Evolutionary conservation across 2,329 filamentous ascomycete species (phyloP), one percentile per base, ranked within the genome.

Genomic region (Rutstroemia sp.): DNA sequence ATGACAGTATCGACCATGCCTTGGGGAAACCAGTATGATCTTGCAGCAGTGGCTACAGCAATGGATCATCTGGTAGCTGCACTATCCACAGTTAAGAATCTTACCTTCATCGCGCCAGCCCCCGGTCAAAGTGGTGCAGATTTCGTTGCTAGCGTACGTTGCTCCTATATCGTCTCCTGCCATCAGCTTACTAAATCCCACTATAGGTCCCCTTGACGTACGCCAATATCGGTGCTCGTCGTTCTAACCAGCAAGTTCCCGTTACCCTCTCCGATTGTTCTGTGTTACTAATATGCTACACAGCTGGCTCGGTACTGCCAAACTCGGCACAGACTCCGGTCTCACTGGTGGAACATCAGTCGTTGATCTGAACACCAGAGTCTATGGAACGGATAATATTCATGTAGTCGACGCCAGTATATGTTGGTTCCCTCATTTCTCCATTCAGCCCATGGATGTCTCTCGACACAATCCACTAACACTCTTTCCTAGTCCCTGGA

Each of bases 331-430:
- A 0, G 77, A 83, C 57, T 58, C 56, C 10, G 64, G 60, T 23
- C 42, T 63, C 5, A 78, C 81, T 49, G 72, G 72, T 48, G 82
- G 83, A 16, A 77, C 74, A 6, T 73, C 81, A 1, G 84, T 87
- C 2, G 83, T 87, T 1, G 84, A 87, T 62, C 67, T 75, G 10
- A 74, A 87, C 70, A 79, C 82, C 56, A 81, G 79, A 70, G 82
- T 87, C 5, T 87, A 81, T 64, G 84, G 83, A 39, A 87, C 80
- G 0, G 81, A 86, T 64, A 87, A 87, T 70, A 73, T 87, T 46
- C 86, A 83, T 64, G 79, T 87, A 14, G 81, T 88, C 4, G 85
- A 88, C 64, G 44, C 44, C 14, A 25, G 46, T 42, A 55, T 44
- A 27, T 50, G 37, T 37, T n/a, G 2, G 6, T 3, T 6, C 39